Conservation (phyloP, 768 basidiomycete species). For the Calocera viscosa region DNA sequence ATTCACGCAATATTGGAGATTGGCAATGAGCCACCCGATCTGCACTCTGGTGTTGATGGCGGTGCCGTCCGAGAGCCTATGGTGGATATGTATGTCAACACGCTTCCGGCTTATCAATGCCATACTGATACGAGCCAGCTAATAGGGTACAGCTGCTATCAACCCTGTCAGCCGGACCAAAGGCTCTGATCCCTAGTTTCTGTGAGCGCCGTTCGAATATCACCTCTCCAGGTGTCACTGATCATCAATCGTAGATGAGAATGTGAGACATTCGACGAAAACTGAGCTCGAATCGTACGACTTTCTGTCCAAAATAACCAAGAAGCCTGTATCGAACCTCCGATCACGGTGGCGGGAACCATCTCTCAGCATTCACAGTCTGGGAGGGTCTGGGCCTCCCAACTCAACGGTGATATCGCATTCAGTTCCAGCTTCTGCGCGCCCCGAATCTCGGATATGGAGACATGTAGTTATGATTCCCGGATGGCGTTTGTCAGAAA, state of each 20-base stretch:
- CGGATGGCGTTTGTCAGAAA: too few species aligned
- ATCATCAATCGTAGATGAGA: slow-evolving; percentile 34
- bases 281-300: slow-evolving; percentile 59
- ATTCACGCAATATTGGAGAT: slow-evolving; percentile 79
- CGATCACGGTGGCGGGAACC: slow-evolving; percentile 81
- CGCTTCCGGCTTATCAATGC: neutral
- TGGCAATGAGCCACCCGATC: slow-evolving; percentile 57
- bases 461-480: too few species aligned
- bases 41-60: slow-evolving; percentile 91
- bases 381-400: slow-evolving; percentile 68
- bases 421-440: too few species aligned
- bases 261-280: slow-evolving; percentile 53
- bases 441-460: too few species aligned
- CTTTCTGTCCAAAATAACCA: slow-evolving; percentile 54
- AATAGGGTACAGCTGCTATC: slow-evolving; percentile 65
- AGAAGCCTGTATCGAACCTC: slow-evolving; percentile 52
- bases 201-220: slow-evolving; percentile 40
- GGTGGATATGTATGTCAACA: slow-evolving; percentile 62
- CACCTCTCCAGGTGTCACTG: neutral
- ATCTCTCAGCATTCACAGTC: slow-evolving; percentile 74
- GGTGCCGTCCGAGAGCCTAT: slow-evolving; percentile 82
- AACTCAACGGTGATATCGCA: slow-evolving; percentile 84
- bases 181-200: slow-evolving; percentile 64
- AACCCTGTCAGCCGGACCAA: slow-evolving; percentile 46
- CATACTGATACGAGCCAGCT: neutral